Percentiles rank a stretch among this genome's conserved stretches.
phyloP scores from a whole-genome alignment of 352 stramenopile species.

The Pythium phragmitis region DNA sequence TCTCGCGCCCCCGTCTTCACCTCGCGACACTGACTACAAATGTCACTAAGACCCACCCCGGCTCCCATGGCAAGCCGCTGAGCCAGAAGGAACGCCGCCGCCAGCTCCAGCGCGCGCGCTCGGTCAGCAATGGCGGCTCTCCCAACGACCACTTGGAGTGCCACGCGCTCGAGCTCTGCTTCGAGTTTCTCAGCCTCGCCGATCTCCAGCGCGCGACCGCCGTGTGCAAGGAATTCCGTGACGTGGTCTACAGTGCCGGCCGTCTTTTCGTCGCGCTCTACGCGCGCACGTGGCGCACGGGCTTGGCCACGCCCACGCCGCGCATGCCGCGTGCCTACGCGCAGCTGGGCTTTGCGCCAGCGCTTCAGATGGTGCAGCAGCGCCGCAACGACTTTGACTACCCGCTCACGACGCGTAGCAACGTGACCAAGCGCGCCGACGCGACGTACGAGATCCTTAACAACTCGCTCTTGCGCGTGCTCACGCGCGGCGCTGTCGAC shows the following conservation, averaged over 20 bases:
- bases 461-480: constrained; percentile 83
- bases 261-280: constrained; percentile 61
- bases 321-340: constrained; percentile 45
- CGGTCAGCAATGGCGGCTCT: constrained; percentile 18
- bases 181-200: constrained; percentile 65
- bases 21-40: constrained; percentile 28
- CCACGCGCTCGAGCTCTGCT: constrained; percentile 64
- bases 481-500: constrained; percentile 66
- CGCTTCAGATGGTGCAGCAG: constrained; percentile 41
- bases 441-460: constrained; percentile 60
- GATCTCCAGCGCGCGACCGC: constrained; percentile 43
- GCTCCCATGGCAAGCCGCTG: constrained; percentile 12
- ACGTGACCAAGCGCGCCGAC: constrained; percentile 36
- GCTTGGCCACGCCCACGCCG: neutral
- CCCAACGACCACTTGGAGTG: constrained; percentile 38
- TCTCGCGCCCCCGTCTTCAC: constrained; percentile 44
- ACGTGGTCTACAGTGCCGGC: constrained; percentile 42
- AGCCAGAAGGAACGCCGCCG: constrained; percentile 35
- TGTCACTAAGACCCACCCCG: neutral
- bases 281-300: constrained; percentile 50
- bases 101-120: constrained; percentile 27
- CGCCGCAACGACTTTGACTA: constrained; percentile 32
- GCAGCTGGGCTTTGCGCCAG: constrained; percentile 26
- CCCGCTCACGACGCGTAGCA: constrained; percentile 62
- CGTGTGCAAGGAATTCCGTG: constrained; percentile 60